A percentile compares a stretch with the other conserved stretches of the same genome.
Evolutionary conservation across 140 eudicot genomes (phyloP).

Genomic region (Bidens hawaiensis): DNA sequence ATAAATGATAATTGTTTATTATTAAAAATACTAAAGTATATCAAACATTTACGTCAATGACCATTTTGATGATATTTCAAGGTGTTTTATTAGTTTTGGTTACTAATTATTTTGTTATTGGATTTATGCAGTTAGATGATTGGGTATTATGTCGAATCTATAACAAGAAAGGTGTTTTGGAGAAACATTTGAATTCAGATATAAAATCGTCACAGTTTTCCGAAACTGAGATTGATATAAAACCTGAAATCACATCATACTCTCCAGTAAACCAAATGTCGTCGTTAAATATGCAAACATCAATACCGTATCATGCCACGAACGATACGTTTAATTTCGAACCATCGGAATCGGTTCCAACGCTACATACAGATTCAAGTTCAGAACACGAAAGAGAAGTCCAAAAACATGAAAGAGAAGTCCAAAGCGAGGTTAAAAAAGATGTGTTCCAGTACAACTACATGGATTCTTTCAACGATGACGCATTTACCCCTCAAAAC

Average conservation of each 20-base stretch:
- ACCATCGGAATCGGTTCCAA: slow-evolving; percentile 73
- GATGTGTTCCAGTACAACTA: slow-evolving; percentile 46
- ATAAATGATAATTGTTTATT: too few species aligned
- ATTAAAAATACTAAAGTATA: too few species aligned
- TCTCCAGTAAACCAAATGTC: background rate
- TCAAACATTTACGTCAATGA: too few species aligned
- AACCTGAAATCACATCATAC: slow-evolving; percentile 23
- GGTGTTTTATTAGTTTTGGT: background rate
- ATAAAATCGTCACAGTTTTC: slow-evolving; percentile 19
- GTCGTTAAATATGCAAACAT: background rate
- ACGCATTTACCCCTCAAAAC: slow-evolving; percentile 40
- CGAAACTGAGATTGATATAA: slow-evolving; percentile 23
- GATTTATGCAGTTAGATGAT: slow-evolving; percentile 67
- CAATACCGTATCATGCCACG: slow-evolving; percentile 23
- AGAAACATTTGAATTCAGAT: slow-evolving; percentile 31
- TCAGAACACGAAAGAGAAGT: slow-evolving; percentile 60
- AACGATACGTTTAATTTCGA: slow-evolving; percentile 45
- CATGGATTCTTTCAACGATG: slow-evolving; percentile 38
- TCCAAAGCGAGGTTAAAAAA: slow-evolving; percentile 27
- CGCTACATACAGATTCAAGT: slow-evolving; percentile 71
- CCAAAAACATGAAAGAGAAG: slow-evolving; percentile 47
- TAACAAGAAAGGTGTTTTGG: slow-evolving; percentile 80
- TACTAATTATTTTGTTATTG: background rate
- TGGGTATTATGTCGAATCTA: slow-evolving; percentile 96
- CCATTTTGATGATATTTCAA: too few species aligned